phyloP scores from a whole-genome alignment of 352 stramenopile genomes.

The Pythium chondricola region DNA sequence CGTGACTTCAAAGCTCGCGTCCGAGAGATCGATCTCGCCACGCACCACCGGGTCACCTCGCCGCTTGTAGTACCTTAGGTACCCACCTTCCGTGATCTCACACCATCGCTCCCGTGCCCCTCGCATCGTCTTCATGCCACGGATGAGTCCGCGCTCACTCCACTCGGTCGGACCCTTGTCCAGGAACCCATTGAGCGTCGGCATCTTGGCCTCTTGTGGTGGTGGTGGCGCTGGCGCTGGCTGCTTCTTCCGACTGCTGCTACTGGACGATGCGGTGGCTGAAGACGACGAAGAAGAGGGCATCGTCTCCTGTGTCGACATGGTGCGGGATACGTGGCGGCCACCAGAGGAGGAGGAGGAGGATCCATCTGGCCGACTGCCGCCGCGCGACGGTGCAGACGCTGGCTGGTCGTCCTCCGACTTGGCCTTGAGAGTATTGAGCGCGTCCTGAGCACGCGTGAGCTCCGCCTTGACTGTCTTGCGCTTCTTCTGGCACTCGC shows the following conservation, averaged over 20 bases:
- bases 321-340: neutral
- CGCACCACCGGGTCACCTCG: constrained; percentile 76
- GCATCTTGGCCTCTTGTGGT: constrained; percentile 43
- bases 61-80: constrained; percentile 85
- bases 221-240: constrained; percentile 4
- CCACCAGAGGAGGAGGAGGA: too few relatives aligned
- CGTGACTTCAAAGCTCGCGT: constrained; percentile 76
- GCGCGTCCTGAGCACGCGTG: constrained; percentile 53
- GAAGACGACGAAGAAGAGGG: neutral
- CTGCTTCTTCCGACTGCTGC: constrained; percentile 15
- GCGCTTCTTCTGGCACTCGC: constrained; percentile 68
- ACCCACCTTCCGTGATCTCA: constrained; percentile 61
- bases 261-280: neutral
- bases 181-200: constrained; percentile 67
- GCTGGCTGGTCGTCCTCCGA: constrained; percentile 1
- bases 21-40: constrained; percentile 72
- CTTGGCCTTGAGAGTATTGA: constrained; percentile 50
- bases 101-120: constrained; percentile 81
- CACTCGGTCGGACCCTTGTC: constrained; percentile 86
- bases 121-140: constrained; percentile 84
- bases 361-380: neutral
- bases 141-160: constrained; percentile 67
- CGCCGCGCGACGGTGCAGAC: constrained; percentile 2
- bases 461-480: constrained; percentile 79
- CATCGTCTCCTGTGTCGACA: constrained; percentile 5